Base-by-base conservation (phyloP, 2,329 filamentous ascomycete genomes). In the Arthrobotrys pseudoclavata region DNA sequence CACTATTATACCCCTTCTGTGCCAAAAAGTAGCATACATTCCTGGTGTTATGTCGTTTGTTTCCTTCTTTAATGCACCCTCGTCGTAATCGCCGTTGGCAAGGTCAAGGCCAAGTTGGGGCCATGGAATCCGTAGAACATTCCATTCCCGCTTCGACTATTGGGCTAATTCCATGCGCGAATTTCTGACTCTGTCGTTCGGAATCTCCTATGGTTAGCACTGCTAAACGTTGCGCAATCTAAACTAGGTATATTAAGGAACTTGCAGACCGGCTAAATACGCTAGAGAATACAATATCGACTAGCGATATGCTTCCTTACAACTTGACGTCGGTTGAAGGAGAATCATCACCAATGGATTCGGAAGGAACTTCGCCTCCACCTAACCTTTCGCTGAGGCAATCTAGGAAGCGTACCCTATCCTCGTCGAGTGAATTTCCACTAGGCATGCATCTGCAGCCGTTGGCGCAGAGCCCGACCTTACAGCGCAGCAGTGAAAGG, bases 201-300 rank as follows among this genome's bases (percentile, higher is more conserved):
- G 67, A 67, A 37, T 31, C 79, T 81, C 57, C 80, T 79, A 69
- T 69, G 78, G 76, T 64, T 74, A 31, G 40, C 37, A 52, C 52
- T 75, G 66, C 64, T 74, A 74, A 74, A 69, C 69, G 68, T 79
- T 79, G 68, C 67, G 75, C 79, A 70, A 55, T 55, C 18, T 57
- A 53, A 76, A 29, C 63, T 81, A 92, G 91, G 15, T 97, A 97
- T 81, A 97, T 97, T 83, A 97, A 96, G 83, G 93, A 97, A 83
- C 87, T 97, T 22, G 93, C 93, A 24, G 93, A 97, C 82, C 87
- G 94, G 26, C 89, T 97, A 75, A 90, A 94, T 81, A 91, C 89
- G 50, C 90, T 97, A 53, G 94, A 97, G 83, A 91, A 91, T 80
- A 92, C 93, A 82, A 89, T 96, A 71, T 88, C 87, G 47, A 86